Evolutionary conservation across 352 stramenopile species (phyloP).

Genomic region (Globisporangium takayamanum): DNA sequence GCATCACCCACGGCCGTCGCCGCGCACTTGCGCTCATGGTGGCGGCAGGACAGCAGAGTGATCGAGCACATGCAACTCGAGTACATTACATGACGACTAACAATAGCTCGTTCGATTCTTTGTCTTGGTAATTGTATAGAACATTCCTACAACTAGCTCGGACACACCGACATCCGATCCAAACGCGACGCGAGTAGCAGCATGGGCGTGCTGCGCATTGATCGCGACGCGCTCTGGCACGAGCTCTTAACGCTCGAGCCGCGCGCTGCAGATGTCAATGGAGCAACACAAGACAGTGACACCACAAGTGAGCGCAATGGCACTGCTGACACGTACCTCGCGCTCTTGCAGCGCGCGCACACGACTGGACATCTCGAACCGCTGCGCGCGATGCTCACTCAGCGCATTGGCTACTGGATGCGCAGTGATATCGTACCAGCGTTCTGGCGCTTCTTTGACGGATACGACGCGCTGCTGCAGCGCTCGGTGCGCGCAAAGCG

Average conservation of each 20-base stretch:
- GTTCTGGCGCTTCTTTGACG: constrained; percentile 62
- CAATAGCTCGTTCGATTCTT: background rate
- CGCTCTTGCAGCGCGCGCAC: constrained; percentile 31
- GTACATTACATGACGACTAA: background rate
- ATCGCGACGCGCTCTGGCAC: constrained; percentile 54
- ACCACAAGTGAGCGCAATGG: background rate
- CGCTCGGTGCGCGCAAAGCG: constrained; percentile 14
- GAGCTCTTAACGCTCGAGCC: constrained; percentile 64
- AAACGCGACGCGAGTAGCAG: background rate
- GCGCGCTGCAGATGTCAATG: constrained; percentile 4
- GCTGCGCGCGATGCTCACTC: constrained; percentile 51
- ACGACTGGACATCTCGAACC: constrained; percentile 27
- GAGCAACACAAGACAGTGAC: background rate
- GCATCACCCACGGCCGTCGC: constrained; percentile 18
- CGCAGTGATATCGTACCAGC: constrained; percentile 48
- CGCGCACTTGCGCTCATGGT: background rate
- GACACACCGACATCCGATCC: too few species aligned
- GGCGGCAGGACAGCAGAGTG: too few species aligned
- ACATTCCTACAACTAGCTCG: too few species aligned
- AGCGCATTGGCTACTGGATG: constrained; percentile 59
- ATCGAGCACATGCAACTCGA: too few species aligned
- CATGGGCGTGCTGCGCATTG: constrained; percentile 39
- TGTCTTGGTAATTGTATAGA: too few species aligned
- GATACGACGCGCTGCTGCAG: constrained; percentile 15
- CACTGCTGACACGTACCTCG: constrained; percentile 18